These are phyloP conservation scores for Fomitopsis pinicola DNA, from an alignment of 1,284 basidiomycete genomes.

Conservation along the genomic window DNA sequence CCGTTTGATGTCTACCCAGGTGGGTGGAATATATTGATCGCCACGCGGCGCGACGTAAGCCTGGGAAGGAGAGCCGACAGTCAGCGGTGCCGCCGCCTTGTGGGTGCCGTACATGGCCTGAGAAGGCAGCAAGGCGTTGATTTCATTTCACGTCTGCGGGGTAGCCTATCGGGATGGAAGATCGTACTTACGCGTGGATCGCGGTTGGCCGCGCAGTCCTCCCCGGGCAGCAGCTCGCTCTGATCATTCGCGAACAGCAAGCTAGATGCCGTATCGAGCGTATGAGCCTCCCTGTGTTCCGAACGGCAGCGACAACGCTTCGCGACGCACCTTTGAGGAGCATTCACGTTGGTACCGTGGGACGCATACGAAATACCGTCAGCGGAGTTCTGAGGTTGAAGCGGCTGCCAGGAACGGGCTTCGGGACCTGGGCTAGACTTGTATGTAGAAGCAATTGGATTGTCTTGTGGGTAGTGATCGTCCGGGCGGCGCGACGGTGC, in stretches of 20 bases:
- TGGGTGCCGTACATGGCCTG: not conserved
- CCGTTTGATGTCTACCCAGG: slow-evolving; percentile 1
- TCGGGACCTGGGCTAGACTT: not conserved
- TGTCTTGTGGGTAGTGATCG: not conserved
- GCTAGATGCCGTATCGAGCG: not conserved
- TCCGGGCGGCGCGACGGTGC: not conserved
- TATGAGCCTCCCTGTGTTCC: not conserved
- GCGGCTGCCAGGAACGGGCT: not conserved
- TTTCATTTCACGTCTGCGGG: not conserved
- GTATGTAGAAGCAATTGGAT: not conserved
- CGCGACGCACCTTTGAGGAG: not conserved
- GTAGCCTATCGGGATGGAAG: not conserved
- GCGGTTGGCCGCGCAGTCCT: not conserved
- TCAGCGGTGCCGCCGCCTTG: not conserved
- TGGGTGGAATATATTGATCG: not conserved
- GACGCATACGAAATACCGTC: not conserved
- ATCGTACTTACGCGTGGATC: not conserved
- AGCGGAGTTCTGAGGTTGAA: not conserved
- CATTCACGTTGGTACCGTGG: not conserved
- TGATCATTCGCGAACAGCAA: not conserved
- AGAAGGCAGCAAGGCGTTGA: not conserved
- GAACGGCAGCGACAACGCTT: not conserved
- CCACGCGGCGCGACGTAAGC: not conserved
- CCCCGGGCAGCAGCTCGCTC: not conserved
- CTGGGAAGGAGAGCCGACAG: not conserved